Percentiles rank a stretch among this genome's conserved stretches.
These are phyloP conservation scores for Pilasporangium apinafurcum DNA, from an alignment of 352 stramenopile species.

Conservation along the genomic window DNA sequence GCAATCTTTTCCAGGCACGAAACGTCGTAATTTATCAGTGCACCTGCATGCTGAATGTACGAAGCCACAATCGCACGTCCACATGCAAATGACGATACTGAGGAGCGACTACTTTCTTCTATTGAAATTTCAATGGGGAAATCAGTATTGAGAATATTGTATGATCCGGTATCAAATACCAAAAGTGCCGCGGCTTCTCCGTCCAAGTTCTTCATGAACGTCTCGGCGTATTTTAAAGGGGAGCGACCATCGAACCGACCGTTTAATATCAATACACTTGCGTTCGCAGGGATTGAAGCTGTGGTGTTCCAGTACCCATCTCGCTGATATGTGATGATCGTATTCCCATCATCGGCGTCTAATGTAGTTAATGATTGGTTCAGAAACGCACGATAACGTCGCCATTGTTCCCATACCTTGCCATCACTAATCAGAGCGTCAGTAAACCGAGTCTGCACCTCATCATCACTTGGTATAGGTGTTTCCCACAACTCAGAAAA, in stretches of 20 bases:
- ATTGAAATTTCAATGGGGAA: too few relatives aligned
- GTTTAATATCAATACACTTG: conserved; percentile 13
- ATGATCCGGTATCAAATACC: background rate
- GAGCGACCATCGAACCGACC: conserved; percentile 8
- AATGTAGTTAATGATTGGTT: conserved; percentile 22
- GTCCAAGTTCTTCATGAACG: background rate
- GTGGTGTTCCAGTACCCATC: conserved; percentile 22
- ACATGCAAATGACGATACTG: background rate
- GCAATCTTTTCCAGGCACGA: background rate
- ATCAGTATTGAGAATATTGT: background rate
- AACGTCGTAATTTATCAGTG: background rate
- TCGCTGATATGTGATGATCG: conserved; percentile 11
- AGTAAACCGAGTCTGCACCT: conserved; percentile 41
- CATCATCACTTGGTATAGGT: conserved; percentile 29
- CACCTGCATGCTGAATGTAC: background rate
- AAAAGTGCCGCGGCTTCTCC: conserved; percentile 2
- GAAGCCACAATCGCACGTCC: background rate
- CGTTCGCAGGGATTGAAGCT: conserved; percentile 7
- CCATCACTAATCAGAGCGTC: conserved; percentile 37
- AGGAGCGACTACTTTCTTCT: too few relatives aligned
- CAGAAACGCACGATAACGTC: conserved; percentile 60
- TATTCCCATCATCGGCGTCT: background rate
- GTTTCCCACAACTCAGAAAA: conserved; percentile 77
- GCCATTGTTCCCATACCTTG: conserved; percentile 28
- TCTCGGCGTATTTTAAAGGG: background rate